Base-by-base conservation (phyloP, 495 filamentous ascomycete species). In the Zalerion maritima region DNA sequence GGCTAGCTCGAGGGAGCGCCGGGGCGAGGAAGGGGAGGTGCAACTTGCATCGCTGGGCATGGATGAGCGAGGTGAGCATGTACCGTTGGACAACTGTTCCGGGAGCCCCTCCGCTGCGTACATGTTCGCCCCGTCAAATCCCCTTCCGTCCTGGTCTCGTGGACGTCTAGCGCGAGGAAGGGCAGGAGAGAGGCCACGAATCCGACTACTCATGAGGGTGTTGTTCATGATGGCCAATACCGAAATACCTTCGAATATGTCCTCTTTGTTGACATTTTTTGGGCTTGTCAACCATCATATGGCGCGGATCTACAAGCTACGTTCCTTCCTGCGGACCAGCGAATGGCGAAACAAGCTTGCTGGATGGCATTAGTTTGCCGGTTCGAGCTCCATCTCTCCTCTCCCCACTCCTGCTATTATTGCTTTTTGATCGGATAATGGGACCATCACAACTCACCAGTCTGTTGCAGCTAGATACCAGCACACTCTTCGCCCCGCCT, bases 391-490 rank as follows among this genome's bases (percentile, higher is more conserved):
- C n/a, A n/a, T n/a, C n/a, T n/a, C n/a, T n/a, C n/a, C n/a, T n/a
- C n/a, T n/a, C n/a, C n/a, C n/a, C n/a, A n/a, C n/a, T n/a, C n/a
- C n/a, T n/a, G n/a, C n/a, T n/a, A n/a, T n/a, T n/a, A n/a, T n/a
- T n/a, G n/a, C n/a, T n/a, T n/a, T n/a, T n/a, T n/a, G n/a, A n/a
- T n/a, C n/a, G n/a, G n/a, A n/a, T 10, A 20, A 5, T 15, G 1
- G 6, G 10, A 21, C n/a, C n/a, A n/a, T n/a, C n/a, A 29, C 30
- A 11, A 36, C 41, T 32, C 40, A 59, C 59, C 57, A 64, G 29
- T 64, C 60, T 14, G 50, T 47, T 14, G 47, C 51, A 24, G 46
- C 52, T 1, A 64, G 31, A 38, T 60, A 54, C 60, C 57, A 62
- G 57, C 58, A 62, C 2, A 58, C 40, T 28, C 60, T 47, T 18